These are phyloP conservation scores for Ilyonectria robusta DNA, from an alignment of 2,329 filamentous ascomycete genomes.

Conservation along the genomic window DNA sequence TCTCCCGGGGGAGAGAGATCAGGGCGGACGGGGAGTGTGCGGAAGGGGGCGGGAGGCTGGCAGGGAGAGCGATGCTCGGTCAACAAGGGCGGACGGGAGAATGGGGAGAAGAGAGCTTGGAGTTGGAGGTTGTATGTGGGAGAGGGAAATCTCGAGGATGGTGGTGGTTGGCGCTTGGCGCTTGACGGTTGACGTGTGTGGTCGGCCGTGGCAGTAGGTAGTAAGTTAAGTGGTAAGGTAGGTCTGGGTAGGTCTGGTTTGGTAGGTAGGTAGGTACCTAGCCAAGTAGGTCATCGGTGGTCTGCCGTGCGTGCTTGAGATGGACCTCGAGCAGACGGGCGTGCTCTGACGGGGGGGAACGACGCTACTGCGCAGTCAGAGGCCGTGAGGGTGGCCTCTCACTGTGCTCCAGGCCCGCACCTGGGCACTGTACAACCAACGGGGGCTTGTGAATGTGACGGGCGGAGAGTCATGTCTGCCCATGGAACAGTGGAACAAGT, in stretches of 20 bases:
- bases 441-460: not conserved
- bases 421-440: slow-evolving; percentile 28
- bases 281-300: slow-evolving; percentile 12
- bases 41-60: slow-evolving; percentile 18
- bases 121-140: slow-evolving; percentile 34
- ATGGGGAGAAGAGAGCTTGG: slow-evolving; percentile 34
- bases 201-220: slow-evolving; percentile 15
- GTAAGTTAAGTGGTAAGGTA: not conserved
- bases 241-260: not conserved
- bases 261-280: not conserved
- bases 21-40: slow-evolving; percentile 31
- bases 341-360: slow-evolving; percentile 18
- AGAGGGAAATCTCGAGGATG: slow-evolving; percentile 31
- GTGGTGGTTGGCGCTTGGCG: slow-evolving; percentile 38
- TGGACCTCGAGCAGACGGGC: slow-evolving; percentile 17
- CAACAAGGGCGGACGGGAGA: slow-evolving; percentile 16
- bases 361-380: slow-evolving; percentile 19
- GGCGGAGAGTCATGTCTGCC: not conserved
- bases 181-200: slow-evolving; percentile 44
- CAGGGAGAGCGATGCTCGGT: slow-evolving; percentile 16
- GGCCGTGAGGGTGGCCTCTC: not conserved
- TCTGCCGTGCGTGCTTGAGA: slow-evolving; percentile 15
- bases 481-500: slow-evolving; percentile 1
- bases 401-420: not conserved
- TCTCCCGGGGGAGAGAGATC: slow-evolving; percentile 38